phyloP scores from a whole-genome alignment of 2,329 filamentous ascomycete genomes.

The Pestalotiopsis sp. region DNA sequence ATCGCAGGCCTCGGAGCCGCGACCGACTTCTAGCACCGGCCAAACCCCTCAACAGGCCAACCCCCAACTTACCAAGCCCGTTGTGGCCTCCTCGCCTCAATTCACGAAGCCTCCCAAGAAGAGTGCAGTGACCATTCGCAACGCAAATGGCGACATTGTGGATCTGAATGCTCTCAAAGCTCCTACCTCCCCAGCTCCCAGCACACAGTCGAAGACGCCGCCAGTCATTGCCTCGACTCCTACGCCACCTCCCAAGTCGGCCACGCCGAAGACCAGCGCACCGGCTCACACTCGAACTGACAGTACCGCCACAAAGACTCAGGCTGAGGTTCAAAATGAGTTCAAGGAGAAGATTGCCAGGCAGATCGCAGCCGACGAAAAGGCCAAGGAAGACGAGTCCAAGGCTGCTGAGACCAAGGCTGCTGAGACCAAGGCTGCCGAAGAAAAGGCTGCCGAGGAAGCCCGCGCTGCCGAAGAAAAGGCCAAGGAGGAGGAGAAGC shows the following conservation, averaged over 20 bases:
- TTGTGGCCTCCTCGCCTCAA: constrained; percentile 43
- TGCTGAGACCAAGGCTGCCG: constrained; percentile 29
- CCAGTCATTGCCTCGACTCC: constrained; percentile 73
- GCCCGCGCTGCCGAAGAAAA: constrained; percentile 23
- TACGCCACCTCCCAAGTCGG: constrained; percentile 77
- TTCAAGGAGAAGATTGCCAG: constrained; percentile 78
- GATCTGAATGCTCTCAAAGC: constrained; percentile 65
- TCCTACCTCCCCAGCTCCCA: constrained; percentile 58
- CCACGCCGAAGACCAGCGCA: constrained; percentile 50
- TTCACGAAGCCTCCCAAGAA: constrained; percentile 59
- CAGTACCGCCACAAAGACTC: constrained; percentile 69
- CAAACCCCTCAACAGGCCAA: constrained; percentile 66
- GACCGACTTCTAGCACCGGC: constrained; percentile 65
- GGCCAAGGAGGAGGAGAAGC: constrained; percentile 23
- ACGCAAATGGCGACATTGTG: constrained; percentile 75
- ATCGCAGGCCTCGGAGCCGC: constrained; percentile 71
- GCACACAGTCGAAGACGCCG: constrained; percentile 63
- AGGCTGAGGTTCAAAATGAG: constrained; percentile 81
- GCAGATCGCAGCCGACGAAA: constrained; percentile 49
- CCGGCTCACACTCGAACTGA: constrained; percentile 72
- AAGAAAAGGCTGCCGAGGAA: constrained; percentile 31
- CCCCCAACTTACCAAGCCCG: constrained; percentile 51
- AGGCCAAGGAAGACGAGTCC: constrained; percentile 23
- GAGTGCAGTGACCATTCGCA: constrained; percentile 83
- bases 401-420: constrained; percentile 21